Base-by-base conservation (phyloP, 768 basidiomycete species). In the Clitopilus hobsonii region DNA sequence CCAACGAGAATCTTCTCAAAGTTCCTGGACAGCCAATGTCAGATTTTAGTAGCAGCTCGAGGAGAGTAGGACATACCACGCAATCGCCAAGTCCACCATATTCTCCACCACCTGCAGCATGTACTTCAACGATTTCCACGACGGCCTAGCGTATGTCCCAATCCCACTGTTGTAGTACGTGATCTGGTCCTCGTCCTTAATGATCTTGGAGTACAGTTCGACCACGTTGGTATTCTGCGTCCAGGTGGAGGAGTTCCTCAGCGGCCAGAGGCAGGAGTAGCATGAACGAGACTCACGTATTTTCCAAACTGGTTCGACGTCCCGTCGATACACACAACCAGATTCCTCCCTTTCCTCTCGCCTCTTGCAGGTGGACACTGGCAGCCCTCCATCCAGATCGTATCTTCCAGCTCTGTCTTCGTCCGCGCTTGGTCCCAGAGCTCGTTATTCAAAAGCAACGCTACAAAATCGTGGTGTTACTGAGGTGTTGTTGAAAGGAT, bases 311-410 rank as follows among this genome's bases (percentile, higher is more conserved):
- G 60, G 45, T 68, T 70, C 3, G 67, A 59, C 7, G 69, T 69
- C 1, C 69, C 69, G 49, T 70, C 69, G 28, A 65, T 61, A 36
- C 56, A 59, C 11, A 67, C 50, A 10, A 63, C 54, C 4, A 67
- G 54, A 32, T 84, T 86, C 26, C 91, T 60, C 22, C 84, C 81
- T 60, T 52, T 54, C 30, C n/a, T 13, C 18, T 3, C 10, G n/a
- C 41, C 41, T 20, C 10, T 23, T 23, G 41, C n/a, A 4, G 41
- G 22, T 8, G 41, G 41, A 20, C 41, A 45, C 22, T 45, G n/a
- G 41, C 41, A 45, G n/a, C 41, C 41, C 32, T 36, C 32, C 32
- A 36, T 36, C 2, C n/a, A 4, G 32, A n/a, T 36, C 32, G 32
- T n/a, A n/a, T n/a, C n/a, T n/a, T n/a, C n/a, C n/a, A n/a, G n/a